Evolutionary conservation across 2,329 filamentous ascomycete genomes (phyloP), one percentile per base, ranked within the genome.

Genomic region (Trichoderma gracile): DNA sequence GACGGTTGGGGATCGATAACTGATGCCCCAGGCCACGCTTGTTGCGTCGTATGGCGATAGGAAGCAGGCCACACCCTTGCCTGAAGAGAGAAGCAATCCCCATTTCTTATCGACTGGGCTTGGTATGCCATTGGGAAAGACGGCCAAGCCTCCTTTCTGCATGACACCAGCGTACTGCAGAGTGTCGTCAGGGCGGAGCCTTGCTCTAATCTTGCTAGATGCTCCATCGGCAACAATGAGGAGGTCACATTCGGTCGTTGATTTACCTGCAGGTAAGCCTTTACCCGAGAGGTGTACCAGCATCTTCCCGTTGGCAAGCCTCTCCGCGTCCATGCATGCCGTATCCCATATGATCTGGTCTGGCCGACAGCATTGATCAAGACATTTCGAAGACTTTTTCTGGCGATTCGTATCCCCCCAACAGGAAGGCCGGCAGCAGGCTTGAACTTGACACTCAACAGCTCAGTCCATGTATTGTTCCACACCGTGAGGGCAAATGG

Each of bases 151-250:
- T 0, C 71, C 75, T 42, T 79, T 72, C 27, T 76, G 71, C 6
- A 79, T 72, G 1, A 75, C 76, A 0, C 80, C 79, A 1, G 76
- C 71, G 68, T 77, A 81, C 15, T 75, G 56, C 2, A 81, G 72
- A 1, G 57, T 70, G 57, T 82, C 78, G 5, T 74, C 66, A 5
- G 79, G 79, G 27, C 79, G 72, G 3, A 82, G 66, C 5, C 46
- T 66, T 14, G 69, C 68, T 33, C 81, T 70, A 3, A 82, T 70
- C 64, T 76, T 79, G 66, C 78, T 81, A 17, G 70, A 73, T 0
- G 78, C 74, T 0, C 81, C 81, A 66, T 82, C 81, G 0, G 80
- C 79, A 1, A 75, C 79, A 30, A 83, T 71, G 9, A 83, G 72
- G 0, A 82, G 19, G 65, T 82, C 79, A 46, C 78, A 79, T 1